Percentiles rank a stretch among this genome's conserved stretches.
Conservation (phyloP, 805 yeast species). For the Suhomyces vadensis region DNA sequence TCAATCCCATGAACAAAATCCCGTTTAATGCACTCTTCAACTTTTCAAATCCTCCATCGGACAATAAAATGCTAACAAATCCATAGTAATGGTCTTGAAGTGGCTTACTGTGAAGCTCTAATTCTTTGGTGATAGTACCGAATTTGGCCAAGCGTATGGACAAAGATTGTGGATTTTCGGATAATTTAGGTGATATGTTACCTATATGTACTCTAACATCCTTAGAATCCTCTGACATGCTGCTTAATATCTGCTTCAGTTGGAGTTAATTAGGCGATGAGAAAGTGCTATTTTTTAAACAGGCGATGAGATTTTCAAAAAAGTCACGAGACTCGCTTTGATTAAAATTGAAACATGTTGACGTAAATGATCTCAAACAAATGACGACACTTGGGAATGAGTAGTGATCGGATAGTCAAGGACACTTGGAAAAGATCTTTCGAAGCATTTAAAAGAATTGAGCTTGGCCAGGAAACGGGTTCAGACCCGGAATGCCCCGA, state of each 20-base stretch:
- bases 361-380: no score
- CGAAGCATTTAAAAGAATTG: background rate
- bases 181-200: slow-evolving; percentile 56
- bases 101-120: slow-evolving; percentile 59
- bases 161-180: slow-evolving; percentile 47
- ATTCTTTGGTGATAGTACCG: slow-evolving; percentile 52
- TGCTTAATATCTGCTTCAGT: background rate
- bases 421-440: background rate
- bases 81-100: slow-evolving; percentile 60
- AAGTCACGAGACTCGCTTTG: background rate
- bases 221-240: background rate
- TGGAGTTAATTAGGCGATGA: background rate
- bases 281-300: background rate
- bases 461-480: background rate
- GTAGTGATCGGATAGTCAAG: background rate
- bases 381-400: background rate
- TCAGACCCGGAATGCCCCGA: background rate
- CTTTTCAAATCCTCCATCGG: slow-evolving; percentile 45
- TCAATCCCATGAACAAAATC: slow-evolving; percentile 72
- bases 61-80: slow-evolving; percentile 59
- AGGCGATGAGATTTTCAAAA: slow-evolving; percentile 2
- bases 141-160: slow-evolving; percentile 57
- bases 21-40: slow-evolving; percentile 65
- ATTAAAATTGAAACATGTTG: no score
- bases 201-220: slow-evolving; percentile 58